Evolutionary conservation across 148 eudicot genomes (phyloP).

Genomic region (Suaeda aralocaspica): DNA sequence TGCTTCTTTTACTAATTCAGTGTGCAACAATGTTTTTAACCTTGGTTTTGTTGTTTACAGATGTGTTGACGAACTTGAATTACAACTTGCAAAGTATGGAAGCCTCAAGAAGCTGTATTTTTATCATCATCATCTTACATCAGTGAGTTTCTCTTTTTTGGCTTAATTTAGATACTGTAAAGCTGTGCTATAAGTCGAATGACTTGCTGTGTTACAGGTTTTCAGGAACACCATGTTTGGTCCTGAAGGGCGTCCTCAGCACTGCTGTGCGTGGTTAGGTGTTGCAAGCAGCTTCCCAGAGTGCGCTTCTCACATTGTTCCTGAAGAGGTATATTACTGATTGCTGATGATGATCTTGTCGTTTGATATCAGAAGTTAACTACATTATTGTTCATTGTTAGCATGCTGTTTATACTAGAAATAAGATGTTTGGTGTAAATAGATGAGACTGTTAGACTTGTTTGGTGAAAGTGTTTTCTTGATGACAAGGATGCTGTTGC

Average conservation of each 20-base stretch:
- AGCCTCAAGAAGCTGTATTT: constrained; percentile 94
- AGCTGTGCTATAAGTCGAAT: neutral
- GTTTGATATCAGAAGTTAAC: constrained; percentile 5
- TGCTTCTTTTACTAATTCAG: neutral
- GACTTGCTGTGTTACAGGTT: constrained; percentile 48
- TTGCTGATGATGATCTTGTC: constrained; percentile 5
- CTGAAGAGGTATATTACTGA: constrained; percentile 78
- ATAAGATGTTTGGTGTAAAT: neutral
- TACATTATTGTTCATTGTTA: neutral
- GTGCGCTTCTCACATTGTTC: constrained; percentile 90
- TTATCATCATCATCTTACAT: constrained; percentile 97
- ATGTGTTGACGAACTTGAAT: constrained; percentile 96
- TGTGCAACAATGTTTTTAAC: neutral
- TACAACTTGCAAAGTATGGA: constrained; percentile 87
- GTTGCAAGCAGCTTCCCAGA: constrained; percentile 99
- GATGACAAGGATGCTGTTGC: neutral
- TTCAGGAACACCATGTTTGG: constrained; percentile 99
- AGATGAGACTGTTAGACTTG: neutral
- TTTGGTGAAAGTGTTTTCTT: neutral
- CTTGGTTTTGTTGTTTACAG: constrained; percentile 40
- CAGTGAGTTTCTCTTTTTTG: constrained; percentile 41
- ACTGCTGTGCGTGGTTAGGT: constrained; percentile 99
- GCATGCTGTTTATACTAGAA: neutral
- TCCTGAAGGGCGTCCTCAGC: constrained; percentile 99
- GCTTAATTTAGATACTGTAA: neutral